Base-by-base conservation (phyloP, 2,329 filamentous ascomycete species). In the Trichoderma aggressivum region DNA sequence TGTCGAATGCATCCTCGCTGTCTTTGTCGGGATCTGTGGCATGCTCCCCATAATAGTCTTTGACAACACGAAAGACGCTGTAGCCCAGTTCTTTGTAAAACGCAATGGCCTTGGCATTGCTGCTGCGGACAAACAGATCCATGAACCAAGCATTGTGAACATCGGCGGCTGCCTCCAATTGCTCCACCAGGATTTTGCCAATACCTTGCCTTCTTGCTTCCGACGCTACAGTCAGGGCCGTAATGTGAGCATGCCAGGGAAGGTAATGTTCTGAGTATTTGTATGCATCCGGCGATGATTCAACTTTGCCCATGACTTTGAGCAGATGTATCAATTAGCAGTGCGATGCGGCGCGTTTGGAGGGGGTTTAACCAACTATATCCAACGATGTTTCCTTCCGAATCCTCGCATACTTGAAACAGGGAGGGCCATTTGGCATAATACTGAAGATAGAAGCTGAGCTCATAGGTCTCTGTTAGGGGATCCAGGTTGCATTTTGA, bases 181-280 rank as follows among this genome's bases (percentile, higher is more conserved):
- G 90, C 77, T 92, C 88, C 0, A 92, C 94, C 47, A 99, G 86
- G 59, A 92, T 91, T 72, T 92, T 93, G 64, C 95, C 96, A 76
- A 98, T 92, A 18, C 96, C 95, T 18, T 96, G 87, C 56, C 96
- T 89, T 32, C 96, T 91, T 63, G 94, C 94, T 70, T 91, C 89
- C 0, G 96, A 96, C 0, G 95, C 91, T 24, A 99, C 93, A 0
- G 96, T 98, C 65, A 99, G 86, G 43, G 95, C 96, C 5, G 96
- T 99, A 79, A 99, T 97, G 82, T 99, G 96, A 24, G 94, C 95
- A 83, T 99, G 96, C 93, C 94, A 98, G n/a, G 95, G 95, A n/a
- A 97, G 91, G 83, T 97, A 97, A 83, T 98, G 94, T 77, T 91
- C 87, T 63, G 93, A 96, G 77, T 90, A 90, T 72, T 89, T 87